phyloP scores from a whole-genome alignment of 805 yeast species.

The Cyberlindnera samutprakarnensis region DNA sequence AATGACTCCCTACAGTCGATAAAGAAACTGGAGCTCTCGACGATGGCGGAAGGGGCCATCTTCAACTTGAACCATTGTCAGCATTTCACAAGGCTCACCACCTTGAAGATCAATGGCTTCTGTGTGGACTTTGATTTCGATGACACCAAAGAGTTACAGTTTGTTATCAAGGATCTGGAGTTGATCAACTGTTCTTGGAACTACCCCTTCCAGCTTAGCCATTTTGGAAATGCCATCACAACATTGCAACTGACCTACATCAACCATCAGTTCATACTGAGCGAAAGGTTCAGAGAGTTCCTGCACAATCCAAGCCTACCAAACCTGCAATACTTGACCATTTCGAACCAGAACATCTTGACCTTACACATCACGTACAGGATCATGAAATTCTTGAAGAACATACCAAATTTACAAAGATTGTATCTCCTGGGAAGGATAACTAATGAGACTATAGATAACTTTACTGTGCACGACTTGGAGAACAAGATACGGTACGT shows the following conservation, averaged over 20 bases:
- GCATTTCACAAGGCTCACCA: constrained; percentile 27
- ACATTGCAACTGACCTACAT: constrained; percentile 22
- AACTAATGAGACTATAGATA: constrained; percentile 26
- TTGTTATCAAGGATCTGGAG: constrained; percentile 18
- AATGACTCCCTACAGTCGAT: constrained; percentile 12
- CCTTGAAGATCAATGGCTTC: constrained; percentile 31
- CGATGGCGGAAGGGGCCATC: constrained; percentile 17
- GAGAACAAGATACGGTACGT: constrained; percentile 22
- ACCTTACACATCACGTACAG: constrained; percentile 26
- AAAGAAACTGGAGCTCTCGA: constrained; percentile 15
- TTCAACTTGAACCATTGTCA: constrained; percentile 39
- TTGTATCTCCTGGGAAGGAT: constrained; percentile 26
- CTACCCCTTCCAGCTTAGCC: constrained; percentile 41
- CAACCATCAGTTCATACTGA: constrained; percentile 27
- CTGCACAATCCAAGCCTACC: constrained; percentile 23
- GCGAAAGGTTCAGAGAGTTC: constrained; percentile 28
- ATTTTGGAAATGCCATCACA: constrained; percentile 21
- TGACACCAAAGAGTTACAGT: constrained; percentile 16
- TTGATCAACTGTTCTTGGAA: constrained; percentile 47
- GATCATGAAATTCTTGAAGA: constrained; percentile 24
- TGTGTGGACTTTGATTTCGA: constrained; percentile 35
- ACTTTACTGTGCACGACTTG: constrained; percentile 21
- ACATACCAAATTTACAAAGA: constrained; percentile 25
- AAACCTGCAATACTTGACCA: constrained; percentile 20
- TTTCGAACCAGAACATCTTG: constrained; percentile 22